phyloP scores from a whole-genome alignment of 345 rosid species.

The Eucalyptus pumila region DNA sequence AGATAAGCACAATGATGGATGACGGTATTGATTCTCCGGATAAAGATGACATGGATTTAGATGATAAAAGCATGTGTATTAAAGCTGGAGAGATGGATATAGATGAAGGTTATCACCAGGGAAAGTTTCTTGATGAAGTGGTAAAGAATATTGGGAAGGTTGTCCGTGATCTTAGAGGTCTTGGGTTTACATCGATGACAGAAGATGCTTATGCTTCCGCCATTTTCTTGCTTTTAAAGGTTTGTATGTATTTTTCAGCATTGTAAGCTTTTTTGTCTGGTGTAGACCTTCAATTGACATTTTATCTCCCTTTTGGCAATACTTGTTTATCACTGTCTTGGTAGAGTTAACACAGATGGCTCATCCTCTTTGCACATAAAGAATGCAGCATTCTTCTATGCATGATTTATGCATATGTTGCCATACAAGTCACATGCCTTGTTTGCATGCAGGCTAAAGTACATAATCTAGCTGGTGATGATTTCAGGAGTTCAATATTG shows the following conservation, averaged over 20 bases:
- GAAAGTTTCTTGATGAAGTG: constrained; percentile 39
- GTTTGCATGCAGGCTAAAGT: constrained; percentile 62
- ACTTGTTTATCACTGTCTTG: neutral
- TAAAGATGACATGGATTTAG: constrained; percentile 73
- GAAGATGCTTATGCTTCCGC: constrained; percentile 95
- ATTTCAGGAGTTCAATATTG: constrained; percentile 78
- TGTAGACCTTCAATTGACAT: neutral
- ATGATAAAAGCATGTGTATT: constrained; percentile 24
- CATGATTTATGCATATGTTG: neutral
- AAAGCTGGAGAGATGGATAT: constrained; percentile 65
- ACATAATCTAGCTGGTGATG: constrained; percentile 78
- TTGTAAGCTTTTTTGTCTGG: neutral
- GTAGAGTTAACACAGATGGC: neutral
- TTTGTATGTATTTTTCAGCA: constrained; percentile 1
- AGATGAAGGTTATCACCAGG: constrained; percentile 37
- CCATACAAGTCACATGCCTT: neutral
- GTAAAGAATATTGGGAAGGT: constrained; percentile 79
- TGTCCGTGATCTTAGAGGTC: constrained; percentile 79
- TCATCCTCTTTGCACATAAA: neutral
- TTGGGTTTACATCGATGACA: constrained; percentile 84
- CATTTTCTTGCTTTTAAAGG: constrained; percentile 77
- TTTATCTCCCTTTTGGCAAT: neutral
- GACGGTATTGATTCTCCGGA: constrained; percentile 7
- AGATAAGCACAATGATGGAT: constrained; percentile 60
- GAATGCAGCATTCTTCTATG: neutral